Conservation (phyloP, 2,329 filamentous ascomycete genomes). For the Cercospora beticola region DNA sequence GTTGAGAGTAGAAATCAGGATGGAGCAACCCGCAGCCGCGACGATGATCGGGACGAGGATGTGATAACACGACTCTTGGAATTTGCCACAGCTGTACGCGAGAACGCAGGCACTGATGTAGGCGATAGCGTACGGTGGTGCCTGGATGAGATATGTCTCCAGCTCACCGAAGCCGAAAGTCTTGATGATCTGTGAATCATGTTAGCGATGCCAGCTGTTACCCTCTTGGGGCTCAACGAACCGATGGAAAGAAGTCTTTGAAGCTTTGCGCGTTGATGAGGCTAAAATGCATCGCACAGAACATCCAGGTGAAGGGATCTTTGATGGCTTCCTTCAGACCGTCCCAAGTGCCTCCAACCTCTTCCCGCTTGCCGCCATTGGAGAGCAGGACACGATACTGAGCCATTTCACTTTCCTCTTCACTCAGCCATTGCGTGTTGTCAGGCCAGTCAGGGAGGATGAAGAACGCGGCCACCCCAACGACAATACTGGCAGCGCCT, state of each 20-base stretch:
- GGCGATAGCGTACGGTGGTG: slow-evolving; percentile 42
- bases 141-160: slow-evolving; percentile 45
- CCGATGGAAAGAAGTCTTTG: slow-evolving; percentile 39
- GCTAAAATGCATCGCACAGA: slow-evolving; percentile 44
- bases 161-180: slow-evolving; percentile 13
- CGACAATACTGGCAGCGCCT: background rate
- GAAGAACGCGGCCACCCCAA: background rate
- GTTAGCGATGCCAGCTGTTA: background rate
- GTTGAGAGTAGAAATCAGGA: slow-evolving; percentile 37
- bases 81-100: slow-evolving; percentile 34
- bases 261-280: slow-evolving; percentile 38
- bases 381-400: slow-evolving; percentile 36
- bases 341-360: slow-evolving; percentile 44
- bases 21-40: slow-evolving; percentile 29
- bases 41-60: slow-evolving; percentile 25
- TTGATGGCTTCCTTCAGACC: slow-evolving; percentile 38
- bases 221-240: slow-evolving; percentile 3
- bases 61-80: slow-evolving; percentile 31
- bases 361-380: slow-evolving; percentile 40
- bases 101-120: slow-evolving; percentile 32
- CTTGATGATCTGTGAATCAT: background rate
- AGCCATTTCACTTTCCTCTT: slow-evolving; percentile 55
- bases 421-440: slow-evolving; percentile 53
- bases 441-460: slow-evolving; percentile 20
- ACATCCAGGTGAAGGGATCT: slow-evolving; percentile 33